Conservation (phyloP, 176 grass and related monocot species). For the Oryza nivara region DNA sequence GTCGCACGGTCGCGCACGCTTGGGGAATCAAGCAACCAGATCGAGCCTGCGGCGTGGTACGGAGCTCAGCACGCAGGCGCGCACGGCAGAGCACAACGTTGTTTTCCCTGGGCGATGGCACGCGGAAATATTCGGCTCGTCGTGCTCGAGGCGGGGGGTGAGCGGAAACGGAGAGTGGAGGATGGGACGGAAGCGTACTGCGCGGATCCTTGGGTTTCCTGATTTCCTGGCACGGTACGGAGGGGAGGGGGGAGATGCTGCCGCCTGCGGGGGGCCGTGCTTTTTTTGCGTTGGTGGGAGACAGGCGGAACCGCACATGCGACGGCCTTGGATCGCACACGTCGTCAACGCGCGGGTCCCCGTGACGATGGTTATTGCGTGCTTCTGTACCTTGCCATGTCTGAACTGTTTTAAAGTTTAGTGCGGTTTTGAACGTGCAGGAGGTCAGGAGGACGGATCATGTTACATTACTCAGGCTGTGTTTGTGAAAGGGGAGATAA, state of each 20-base stretch:
- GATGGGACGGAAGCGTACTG: not conserved
- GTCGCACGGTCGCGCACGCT: not conserved
- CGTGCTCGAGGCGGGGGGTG: no score
- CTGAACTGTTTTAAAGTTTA: not conserved
- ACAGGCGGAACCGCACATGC: not conserved
- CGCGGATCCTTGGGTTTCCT: not conserved
- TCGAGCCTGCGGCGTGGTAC: not conserved
- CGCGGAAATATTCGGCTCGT: not conserved
- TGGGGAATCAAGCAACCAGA: not conserved
- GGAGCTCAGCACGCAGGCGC: not conserved
- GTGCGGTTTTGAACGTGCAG: not conserved
- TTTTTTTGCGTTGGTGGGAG: not conserved
- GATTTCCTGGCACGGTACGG: conserved; percentile 8
- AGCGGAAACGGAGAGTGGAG: not conserved
- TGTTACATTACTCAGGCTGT: no score
- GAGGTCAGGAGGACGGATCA: no score
- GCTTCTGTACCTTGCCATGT: not conserved
- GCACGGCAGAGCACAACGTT: not conserved
- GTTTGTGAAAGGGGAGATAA: no score
- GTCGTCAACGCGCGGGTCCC: not conserved
- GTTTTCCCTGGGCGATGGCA: not conserved
- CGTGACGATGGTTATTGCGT: not conserved
- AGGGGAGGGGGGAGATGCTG: not conserved
- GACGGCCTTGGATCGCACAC: conserved; percentile 9
- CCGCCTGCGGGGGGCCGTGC: not conserved